phyloP scores from a whole-genome alignment of 1,284 basidiomycete species.

The Ustilago lituana region DNA sequence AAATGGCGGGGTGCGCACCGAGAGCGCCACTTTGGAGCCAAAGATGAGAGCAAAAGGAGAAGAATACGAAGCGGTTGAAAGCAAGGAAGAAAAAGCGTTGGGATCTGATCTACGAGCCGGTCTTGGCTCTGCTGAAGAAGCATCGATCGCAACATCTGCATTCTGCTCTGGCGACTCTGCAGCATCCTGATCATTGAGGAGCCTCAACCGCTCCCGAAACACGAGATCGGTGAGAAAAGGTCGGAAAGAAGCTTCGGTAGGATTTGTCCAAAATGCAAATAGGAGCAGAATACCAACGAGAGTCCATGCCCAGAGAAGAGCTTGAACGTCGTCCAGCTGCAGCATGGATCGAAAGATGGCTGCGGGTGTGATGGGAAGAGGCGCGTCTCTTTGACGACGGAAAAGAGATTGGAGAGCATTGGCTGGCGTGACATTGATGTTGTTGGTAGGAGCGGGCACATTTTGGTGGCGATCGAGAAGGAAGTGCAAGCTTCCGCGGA shows the following conservation, averaged over 20 bases:
- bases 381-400: constrained; percentile 28
- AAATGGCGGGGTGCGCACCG: constrained; percentile 91
- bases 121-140: constrained; percentile 1
- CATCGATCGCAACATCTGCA: neutral
- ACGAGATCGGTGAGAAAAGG: constrained; percentile 93
- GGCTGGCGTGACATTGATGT: constrained; percentile 35
- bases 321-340: constrained; percentile 38
- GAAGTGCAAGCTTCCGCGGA: constrained; percentile 45
- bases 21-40: constrained; percentile 73
- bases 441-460: constrained; percentile 4
- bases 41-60: constrained; percentile 77
- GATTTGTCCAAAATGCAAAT: constrained; percentile 87
- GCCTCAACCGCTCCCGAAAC: constrained; percentile 89
- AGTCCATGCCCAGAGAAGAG: constrained; percentile 49
- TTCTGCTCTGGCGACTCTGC: constrained; percentile 9
- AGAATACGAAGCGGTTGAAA: constrained; percentile 24
- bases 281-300: constrained; percentile 49
- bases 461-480: constrained; percentile 29
- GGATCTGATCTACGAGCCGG: constrained; percentile 17
- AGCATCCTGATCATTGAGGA: constrained; percentile 70
- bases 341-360: constrained; percentile 37
- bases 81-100: constrained; percentile 26
- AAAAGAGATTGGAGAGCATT: constrained; percentile 39
- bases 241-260: constrained; percentile 88
- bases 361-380: constrained; percentile 36